Evolutionary conservation across 2,329 filamentous ascomycete genomes (phyloP), one percentile per base, ranked within the genome.

Genomic region (Graphilbum ipis-grandicollis): DNA sequence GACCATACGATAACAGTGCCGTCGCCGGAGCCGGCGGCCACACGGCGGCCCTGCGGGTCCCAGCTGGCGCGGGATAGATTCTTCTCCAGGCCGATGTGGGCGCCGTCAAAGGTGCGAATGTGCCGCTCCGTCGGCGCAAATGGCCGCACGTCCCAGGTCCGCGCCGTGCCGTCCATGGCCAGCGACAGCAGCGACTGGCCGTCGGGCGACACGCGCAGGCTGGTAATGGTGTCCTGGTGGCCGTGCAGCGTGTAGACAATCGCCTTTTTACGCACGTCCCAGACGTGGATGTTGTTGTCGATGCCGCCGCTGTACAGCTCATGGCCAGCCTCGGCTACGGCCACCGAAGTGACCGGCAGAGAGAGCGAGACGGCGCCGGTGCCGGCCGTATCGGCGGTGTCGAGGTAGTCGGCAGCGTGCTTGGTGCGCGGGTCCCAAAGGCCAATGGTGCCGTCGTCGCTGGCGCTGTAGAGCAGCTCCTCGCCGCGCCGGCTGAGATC

Each of bases 351-450:
- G 39, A 98, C 75, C 2, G 90, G 90, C 42, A 92, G 93, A 5
- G n/a, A n/a, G n/a, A n/a, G n/a, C n/a, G n/a, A n/a, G n/a, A n/a
- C n/a, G n/a, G n/a, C n/a, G n/a, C n/a, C n/a, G n/a, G n/a, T n/a
- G n/a, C n/a, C n/a, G n/a, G n/a, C n/a, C n/a, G n/a, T n/a, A n/a
- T n/a, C n/a, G n/a, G n/a, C n/a, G n/a, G n/a, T 93, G 52, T 88
- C 75, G 43, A 96, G 79, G 48, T 86, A 85, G 49, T 92, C 82
- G 39, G 80, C 71, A 0, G 85, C 88, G 37, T 83, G 74, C 56
- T 94, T 96, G 39, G 83, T 79, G 48, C 90, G 71, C 9, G 88
- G 85, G 53, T 98, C 90, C 90, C 90, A 98, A 33, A 96, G 80
- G 41, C 85, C 86, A 50, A 98, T 85, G 43, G 75, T 83, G 6